Conservation (phyloP, 2,329 filamentous ascomycete species). For the Alternaria longipes region DNA sequence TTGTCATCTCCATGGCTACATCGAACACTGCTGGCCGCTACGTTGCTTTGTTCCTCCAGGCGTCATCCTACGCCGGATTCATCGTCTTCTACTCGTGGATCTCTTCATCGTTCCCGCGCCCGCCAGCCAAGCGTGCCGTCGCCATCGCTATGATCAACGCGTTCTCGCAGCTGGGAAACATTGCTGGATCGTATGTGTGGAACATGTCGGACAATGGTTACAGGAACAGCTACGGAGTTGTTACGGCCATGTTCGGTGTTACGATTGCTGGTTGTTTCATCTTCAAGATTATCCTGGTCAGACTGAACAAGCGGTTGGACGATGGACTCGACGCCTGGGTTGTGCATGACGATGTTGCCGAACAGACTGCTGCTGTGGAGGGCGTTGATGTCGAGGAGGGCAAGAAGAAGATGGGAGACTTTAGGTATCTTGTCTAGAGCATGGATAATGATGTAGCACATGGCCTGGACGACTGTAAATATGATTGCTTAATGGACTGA, state of each 20-base stretch:
- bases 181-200: constrained; percentile 71
- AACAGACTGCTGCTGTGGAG: constrained; percentile 42
- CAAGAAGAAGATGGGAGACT: constrained; percentile 38
- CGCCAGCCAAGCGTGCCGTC: constrained; percentile 68
- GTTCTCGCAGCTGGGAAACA: constrained; percentile 47
- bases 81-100: constrained; percentile 53
- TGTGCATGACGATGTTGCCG: constrained; percentile 38
- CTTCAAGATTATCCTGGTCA: constrained; percentile 40
- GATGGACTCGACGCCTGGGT: constrained; percentile 42
- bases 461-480: background rate
- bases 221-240: constrained; percentile 71
- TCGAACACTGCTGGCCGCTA: constrained; percentile 45
- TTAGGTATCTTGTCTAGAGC: constrained; percentile 44
- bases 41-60: constrained; percentile 47
- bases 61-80: constrained; percentile 53
- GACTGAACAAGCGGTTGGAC: constrained; percentile 46
- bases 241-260: constrained; percentile 70
- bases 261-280: constrained; percentile 62
- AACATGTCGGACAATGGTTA: constrained; percentile 67
- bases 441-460: background rate
- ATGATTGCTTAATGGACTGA: background rate
- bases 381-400: constrained; percentile 43
- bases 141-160: constrained; percentile 70
- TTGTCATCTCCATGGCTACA: constrained; percentile 51
- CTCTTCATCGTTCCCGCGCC: constrained; percentile 58